phyloP scores from a whole-genome alignment of 2,329 filamentous ascomycete species.

The Claviceps arundinis region DNA sequence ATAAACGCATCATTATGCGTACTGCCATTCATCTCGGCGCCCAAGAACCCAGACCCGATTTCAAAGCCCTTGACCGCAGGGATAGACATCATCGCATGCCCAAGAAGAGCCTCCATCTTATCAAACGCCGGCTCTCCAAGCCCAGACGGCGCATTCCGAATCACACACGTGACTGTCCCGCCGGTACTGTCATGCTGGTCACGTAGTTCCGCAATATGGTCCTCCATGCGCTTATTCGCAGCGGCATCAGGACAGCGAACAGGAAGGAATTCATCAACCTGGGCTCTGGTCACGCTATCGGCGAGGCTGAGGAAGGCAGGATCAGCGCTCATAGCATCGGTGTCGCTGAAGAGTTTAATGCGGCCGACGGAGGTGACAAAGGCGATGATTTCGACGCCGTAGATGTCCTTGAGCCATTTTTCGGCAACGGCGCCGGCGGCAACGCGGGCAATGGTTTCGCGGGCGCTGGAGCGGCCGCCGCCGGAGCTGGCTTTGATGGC shows the following conservation, averaged over 20 bases:
- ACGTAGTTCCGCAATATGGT: conserved; percentile 62
- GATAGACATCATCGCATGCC: conserved; percentile 88
- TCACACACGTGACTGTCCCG: conserved; percentile 87
- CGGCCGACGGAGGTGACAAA: conserved; percentile 77
- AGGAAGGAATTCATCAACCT: conserved; percentile 73
- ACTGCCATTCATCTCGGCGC: conserved; percentile 76
- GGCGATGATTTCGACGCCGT: conserved; percentile 82
- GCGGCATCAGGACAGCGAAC: conserved; percentile 70
- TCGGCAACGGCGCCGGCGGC: conserved; percentile 87
- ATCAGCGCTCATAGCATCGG: conserved; percentile 50
- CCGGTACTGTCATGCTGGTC: conserved; percentile 81
- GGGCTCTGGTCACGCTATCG: conserved; percentile 55
- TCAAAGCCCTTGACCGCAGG: conserved; percentile 94
- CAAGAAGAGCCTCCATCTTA: conserved; percentile 84
- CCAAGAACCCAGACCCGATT: conserved; percentile 82
- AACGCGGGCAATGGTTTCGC: conserved; percentile 88
- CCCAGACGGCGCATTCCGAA: conserved; percentile 71
- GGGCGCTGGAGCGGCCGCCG: conserved; percentile 79
- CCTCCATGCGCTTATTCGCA: conserved; percentile 58
- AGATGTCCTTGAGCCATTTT: conserved; percentile 71
- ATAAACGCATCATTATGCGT: conserved; percentile 67
- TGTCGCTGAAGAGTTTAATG: conserved; percentile 21
- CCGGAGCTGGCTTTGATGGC: conserved; percentile 84
- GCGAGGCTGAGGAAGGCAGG: conserved; percentile 67
- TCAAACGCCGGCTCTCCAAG: conserved; percentile 91